phyloP scores from a whole-genome alignment of 305 asterid genomes.

The Solanum hybrid region DNA sequence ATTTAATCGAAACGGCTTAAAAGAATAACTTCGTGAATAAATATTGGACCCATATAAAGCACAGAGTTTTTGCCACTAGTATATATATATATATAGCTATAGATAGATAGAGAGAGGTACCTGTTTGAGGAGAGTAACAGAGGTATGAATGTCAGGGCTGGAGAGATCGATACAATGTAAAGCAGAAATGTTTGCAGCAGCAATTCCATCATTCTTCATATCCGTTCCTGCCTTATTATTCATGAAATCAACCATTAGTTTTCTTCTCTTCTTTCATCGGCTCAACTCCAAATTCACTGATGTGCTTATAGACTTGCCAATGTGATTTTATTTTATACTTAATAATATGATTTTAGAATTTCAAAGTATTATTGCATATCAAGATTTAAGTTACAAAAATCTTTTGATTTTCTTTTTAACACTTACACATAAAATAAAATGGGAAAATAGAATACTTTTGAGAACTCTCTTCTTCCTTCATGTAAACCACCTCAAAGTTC shows the following conservation, averaged over 20 bases:
- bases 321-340: neutral
- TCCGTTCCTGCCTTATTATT: neutral
- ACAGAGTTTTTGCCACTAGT: neutral
- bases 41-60: neutral
- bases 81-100: too few relatives aligned
- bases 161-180: conserved; percentile 32
- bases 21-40: too few relatives aligned
- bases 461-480: neutral
- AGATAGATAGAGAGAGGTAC: neutral
- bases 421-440: neutral
- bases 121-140: conserved; percentile 33
- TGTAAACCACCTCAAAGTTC: neutral
- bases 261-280: neutral
- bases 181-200: neutral
- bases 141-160: conserved; percentile 15
- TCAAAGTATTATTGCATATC: neutral
- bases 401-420: neutral
- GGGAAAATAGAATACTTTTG: neutral
- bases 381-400: neutral
- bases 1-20: too few relatives aligned
- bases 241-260: neutral
- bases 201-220: conserved; percentile 7
- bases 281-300: neutral
- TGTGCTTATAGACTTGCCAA: neutral
- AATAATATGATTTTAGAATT: neutral